phyloP scores from a whole-genome alignment of 1,284 basidiomycete genomes.

The Farysia itapuensis region DNA sequence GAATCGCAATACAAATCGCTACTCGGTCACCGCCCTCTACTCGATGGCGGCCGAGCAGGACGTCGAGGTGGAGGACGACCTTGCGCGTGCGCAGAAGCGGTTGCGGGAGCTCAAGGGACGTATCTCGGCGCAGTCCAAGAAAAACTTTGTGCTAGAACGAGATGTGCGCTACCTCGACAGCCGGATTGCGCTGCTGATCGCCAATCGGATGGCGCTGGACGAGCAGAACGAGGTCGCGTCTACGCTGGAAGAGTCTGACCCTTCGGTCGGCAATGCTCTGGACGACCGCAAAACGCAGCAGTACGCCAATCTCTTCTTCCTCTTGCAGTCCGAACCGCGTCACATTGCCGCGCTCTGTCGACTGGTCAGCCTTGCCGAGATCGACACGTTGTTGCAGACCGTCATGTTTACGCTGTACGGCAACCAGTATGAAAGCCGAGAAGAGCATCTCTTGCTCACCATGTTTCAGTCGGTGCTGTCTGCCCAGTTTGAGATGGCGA shows the following conservation, averaged over 20 bases:
- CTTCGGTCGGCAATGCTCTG: constrained; percentile 63
- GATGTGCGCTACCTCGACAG: constrained; percentile 98
- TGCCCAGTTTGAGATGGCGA: constrained; percentile 96
- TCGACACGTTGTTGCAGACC: constrained; percentile 96
- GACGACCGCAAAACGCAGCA: constrained; percentile 90
- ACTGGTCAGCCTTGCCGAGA: constrained; percentile 92
- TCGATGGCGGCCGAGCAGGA: constrained; percentile 98
- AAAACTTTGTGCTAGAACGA: constrained; percentile 97
- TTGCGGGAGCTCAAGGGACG: constrained; percentile 93
- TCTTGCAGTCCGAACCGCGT: constrained; percentile 93
- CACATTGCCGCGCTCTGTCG: constrained; percentile 95
- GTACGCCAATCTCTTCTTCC: constrained; percentile 98
- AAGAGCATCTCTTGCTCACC: constrained; percentile 95
- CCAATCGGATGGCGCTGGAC: constrained; percentile 94
- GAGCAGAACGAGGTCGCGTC: constrained; percentile 69
- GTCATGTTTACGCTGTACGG: constrained; percentile 99
- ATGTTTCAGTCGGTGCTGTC: constrained; percentile 98
- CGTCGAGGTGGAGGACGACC: constrained; percentile 95
- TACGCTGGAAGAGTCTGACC: constrained; percentile 82
- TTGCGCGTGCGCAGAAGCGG: constrained; percentile 92
- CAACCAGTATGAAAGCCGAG: constrained; percentile 97
- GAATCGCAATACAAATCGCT: constrained; percentile 84
- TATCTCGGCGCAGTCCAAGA: constrained; percentile 97
- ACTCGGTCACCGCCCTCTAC: constrained; percentile 92
- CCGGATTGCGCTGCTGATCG: constrained; percentile 93